phyloP scores from a whole-genome alignment of 1,284 basidiomycete species.

The Inonotus obliquus region DNA sequence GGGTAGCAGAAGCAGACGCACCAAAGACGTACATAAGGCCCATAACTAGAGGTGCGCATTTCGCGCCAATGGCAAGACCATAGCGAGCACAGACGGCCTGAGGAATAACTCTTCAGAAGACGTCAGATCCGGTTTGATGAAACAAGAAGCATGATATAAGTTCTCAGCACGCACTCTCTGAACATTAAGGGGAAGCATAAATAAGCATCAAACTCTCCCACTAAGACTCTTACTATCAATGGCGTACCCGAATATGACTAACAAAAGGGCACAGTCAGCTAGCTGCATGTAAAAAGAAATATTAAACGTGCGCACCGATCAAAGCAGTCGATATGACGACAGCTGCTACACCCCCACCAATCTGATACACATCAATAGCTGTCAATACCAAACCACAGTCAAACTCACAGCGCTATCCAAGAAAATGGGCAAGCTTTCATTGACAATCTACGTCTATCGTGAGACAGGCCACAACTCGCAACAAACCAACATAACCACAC shows the following conservation, averaged over 20 bases:
- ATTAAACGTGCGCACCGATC: constrained; percentile 44
- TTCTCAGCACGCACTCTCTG: constrained; percentile 25
- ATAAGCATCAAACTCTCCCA: not conserved
- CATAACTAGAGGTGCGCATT: constrained; percentile 79
- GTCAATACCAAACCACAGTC: not conserved
- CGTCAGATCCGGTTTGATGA: not conserved
- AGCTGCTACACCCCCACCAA: constrained; percentile 83
- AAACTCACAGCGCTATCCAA: constrained; percentile 76
- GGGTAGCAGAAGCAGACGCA: constrained; percentile 24
- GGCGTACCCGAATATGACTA: constrained; percentile 78
- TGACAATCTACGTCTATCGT: constrained; percentile 58
- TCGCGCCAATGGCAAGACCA: constrained; percentile 85
- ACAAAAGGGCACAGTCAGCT: not conserved
- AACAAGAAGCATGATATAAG: too few species aligned
- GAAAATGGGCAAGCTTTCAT: constrained; percentile 93
- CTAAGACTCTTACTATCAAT: not conserved
- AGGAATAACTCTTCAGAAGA: constrained; percentile 72
- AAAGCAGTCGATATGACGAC: constrained; percentile 80
- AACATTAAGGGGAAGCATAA: not conserved
- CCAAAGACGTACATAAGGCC: constrained; percentile 77
- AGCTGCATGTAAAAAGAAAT: not conserved
- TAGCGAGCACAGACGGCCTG: constrained; percentile 85
- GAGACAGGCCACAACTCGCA: not conserved
- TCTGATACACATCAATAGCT: constrained; percentile 31
- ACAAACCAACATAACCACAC: constrained; percentile 34